Evolutionary conservation across 495 filamentous ascomycete genomes (phyloP).

Genomic region (Xylaria curta): DNA sequence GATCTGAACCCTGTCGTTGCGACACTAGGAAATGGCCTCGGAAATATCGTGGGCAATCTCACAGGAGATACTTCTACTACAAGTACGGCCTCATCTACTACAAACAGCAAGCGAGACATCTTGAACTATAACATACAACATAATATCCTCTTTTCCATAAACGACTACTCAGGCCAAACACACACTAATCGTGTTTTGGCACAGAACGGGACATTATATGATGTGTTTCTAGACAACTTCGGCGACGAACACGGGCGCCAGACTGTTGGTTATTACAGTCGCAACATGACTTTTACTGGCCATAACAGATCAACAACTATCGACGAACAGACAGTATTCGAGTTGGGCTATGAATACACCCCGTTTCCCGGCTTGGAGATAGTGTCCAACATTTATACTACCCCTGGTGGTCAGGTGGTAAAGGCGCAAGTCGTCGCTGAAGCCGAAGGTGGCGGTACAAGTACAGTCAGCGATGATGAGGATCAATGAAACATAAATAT

Average conservation of each 20-base stretch:
- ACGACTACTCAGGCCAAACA: conserved; percentile 60
- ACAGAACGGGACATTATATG: conserved; percentile 60
- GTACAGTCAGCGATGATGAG: conserved; percentile 52
- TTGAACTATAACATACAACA: conserved; percentile 51
- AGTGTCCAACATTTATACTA: conserved; percentile 55
- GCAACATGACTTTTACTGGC: conserved; percentile 60
- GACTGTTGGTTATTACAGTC: conserved; percentile 54
- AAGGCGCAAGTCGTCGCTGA: conserved; percentile 59
- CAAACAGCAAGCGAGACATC: conserved; percentile 31
- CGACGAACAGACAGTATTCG: conserved; percentile 53
- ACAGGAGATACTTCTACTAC: conserved; percentile 25
- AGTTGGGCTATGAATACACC: conserved; percentile 58
- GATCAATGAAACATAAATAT: conserved; percentile 1
- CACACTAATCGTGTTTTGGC: conserved; percentile 62
- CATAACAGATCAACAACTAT: conserved; percentile 54
- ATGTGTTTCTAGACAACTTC: conserved; percentile 60
- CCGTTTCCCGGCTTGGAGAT: conserved; percentile 59
- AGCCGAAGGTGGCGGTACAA: conserved; percentile 55
- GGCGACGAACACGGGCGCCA: conserved; percentile 47
- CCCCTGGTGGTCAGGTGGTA: conserved; percentile 52
- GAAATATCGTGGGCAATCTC: conserved; percentile 53
- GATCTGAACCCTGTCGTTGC: conserved; percentile 65
- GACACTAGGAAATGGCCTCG: conserved; percentile 55
- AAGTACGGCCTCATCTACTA: conserved; percentile 34
- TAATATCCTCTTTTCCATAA: conserved; percentile 61